Percentiles rank a stretch among this genome's conserved stretches.
Evolutionary conservation across 345 rosid genomes (phyloP).

Genomic region (Bruguiera parviflora): DNA sequence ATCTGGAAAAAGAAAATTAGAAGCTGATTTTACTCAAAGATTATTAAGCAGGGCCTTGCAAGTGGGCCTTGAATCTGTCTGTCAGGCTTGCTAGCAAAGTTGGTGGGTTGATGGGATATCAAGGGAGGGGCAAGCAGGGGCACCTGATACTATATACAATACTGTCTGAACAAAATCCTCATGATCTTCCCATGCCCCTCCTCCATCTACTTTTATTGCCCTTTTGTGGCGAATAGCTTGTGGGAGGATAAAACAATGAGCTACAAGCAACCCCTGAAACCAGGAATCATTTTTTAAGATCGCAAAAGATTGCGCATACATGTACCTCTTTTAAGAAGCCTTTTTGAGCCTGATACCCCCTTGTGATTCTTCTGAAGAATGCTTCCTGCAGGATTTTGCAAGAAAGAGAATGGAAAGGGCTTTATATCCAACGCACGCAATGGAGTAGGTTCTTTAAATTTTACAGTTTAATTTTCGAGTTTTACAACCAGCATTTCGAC

Average conservation of each 20-base stretch:
- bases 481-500: no score
- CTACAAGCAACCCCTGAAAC: slow-evolving; percentile 10
- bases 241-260: background rate
- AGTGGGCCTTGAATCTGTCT: slow-evolving; percentile 14
- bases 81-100: slow-evolving; percentile 16
- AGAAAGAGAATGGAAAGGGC: no score
- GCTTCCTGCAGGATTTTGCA: background rate
- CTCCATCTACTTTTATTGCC: slow-evolving; percentile 4
- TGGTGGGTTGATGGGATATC: slow-evolving; percentile 30
- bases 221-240: slow-evolving; percentile 21
- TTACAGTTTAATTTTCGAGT: no score
- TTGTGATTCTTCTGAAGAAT: background rate
- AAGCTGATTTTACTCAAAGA: background rate
- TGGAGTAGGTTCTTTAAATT: no score
- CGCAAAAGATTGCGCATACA: slow-evolving; percentile 20
- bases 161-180: slow-evolving; percentile 21
- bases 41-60: slow-evolving; percentile 13
- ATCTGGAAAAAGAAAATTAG: no score
- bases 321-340: slow-evolving; percentile 11
- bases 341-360: slow-evolving; percentile 19
- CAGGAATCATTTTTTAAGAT: slow-evolving; percentile 18
- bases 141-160: slow-evolving; percentile 24
- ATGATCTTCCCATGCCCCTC: background rate
- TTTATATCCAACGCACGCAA: no score
- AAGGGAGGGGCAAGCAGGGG: slow-evolving; percentile 20